Evolutionary conservation across 352 stramenopile species (phyloP).

Genomic region (Phytophthora hybrid): DNA sequence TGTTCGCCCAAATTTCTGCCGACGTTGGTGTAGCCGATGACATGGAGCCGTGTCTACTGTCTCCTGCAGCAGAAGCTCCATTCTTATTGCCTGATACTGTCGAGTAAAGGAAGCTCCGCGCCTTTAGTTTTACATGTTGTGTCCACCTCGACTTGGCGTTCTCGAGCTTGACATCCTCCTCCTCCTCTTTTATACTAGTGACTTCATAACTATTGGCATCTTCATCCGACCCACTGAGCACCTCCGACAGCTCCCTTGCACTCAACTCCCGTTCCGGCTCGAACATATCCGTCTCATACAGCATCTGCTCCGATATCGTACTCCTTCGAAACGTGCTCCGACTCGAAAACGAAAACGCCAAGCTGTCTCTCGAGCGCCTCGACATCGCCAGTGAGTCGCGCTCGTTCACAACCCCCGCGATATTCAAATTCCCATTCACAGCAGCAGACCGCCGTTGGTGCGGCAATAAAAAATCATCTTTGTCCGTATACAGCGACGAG

Average conservation of each 20-base stretch:
- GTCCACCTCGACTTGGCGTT: constrained; percentile 86
- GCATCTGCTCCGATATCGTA: constrained; percentile 87
- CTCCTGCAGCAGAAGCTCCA: constrained; percentile 19
- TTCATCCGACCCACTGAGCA: constrained; percentile 70
- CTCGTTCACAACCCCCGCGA: constrained; percentile 26
- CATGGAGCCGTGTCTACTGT: constrained; percentile 23
- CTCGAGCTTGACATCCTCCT: constrained; percentile 84
- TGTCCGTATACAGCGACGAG: constrained; percentile 78
- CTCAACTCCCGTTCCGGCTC: constrained; percentile 84
- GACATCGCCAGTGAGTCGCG: constrained; percentile 53
- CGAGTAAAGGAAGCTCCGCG: constrained; percentile 77
- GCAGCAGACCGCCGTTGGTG: constrained; percentile 42
- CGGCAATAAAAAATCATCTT: constrained; percentile 67
- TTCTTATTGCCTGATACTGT: constrained; percentile 55
- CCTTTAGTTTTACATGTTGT: constrained; percentile 88
- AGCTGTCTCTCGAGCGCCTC: constrained; percentile 48
- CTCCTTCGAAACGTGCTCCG: constrained; percentile 82
- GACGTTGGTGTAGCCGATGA: constrained; percentile 51
- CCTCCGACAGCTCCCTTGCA: constrained; percentile 73
- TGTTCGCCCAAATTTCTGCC: constrained; percentile 73
- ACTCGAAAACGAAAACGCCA: constrained; percentile 78
- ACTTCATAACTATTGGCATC: constrained; percentile 78
- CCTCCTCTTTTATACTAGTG: constrained; percentile 88
- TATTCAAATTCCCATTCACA: constrained; percentile 28
- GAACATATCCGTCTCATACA: constrained; percentile 86